Percentiles rank a stretch among this genome's conserved stretches.
Conservation (phyloP, 768 basidiomycete species). For the Mycena epipterygia region DNA sequence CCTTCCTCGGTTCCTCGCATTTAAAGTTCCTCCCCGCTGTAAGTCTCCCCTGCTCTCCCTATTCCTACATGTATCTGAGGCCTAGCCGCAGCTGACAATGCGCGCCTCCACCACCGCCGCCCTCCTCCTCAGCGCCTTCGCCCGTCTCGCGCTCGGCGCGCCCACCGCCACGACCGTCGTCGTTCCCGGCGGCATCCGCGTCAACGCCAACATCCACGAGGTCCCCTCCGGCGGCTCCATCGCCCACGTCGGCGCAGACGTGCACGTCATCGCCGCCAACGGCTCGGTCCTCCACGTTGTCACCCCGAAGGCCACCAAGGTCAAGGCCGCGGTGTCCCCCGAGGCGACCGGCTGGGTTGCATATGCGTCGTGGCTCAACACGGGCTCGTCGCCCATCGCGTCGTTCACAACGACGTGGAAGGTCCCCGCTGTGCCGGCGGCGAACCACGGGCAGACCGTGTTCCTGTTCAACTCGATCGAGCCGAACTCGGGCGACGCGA, state of each 20-base stretch:
- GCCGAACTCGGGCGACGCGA: constrained; percentile 21
- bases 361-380: constrained; percentile 36
- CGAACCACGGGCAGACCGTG: constrained; percentile 33
- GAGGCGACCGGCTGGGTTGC: constrained; percentile 34
- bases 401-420: constrained; percentile 35
- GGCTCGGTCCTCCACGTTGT: constrained; percentile 25
- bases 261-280: constrained; percentile 28
- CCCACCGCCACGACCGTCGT: constrained; percentile 11
- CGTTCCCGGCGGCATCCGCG: constrained; percentile 22
- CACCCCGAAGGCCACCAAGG: background rate
- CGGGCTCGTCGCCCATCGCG: constrained; percentile 30
- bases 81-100: constrained; percentile 10
- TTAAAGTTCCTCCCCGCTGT: background rate
- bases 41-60: background rate
- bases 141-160: constrained; percentile 11
- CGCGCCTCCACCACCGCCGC: background rate
- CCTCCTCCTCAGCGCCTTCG: constrained; percentile 19
- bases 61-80: background rate
- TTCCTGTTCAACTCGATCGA: constrained; percentile 38
- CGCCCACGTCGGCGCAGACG: constrained; percentile 21
- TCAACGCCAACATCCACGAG: constrained; percentile 9
- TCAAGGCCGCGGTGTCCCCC: constrained; percentile 2
- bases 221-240: constrained; percentile 30
- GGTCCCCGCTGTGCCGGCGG: constrained; percentile 32
- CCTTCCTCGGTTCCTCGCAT: constrained; percentile 4